Evolutionary conservation across 495 filamentous ascomycete species (phyloP).

Genomic region (Lichenothelia convexa): DNA sequence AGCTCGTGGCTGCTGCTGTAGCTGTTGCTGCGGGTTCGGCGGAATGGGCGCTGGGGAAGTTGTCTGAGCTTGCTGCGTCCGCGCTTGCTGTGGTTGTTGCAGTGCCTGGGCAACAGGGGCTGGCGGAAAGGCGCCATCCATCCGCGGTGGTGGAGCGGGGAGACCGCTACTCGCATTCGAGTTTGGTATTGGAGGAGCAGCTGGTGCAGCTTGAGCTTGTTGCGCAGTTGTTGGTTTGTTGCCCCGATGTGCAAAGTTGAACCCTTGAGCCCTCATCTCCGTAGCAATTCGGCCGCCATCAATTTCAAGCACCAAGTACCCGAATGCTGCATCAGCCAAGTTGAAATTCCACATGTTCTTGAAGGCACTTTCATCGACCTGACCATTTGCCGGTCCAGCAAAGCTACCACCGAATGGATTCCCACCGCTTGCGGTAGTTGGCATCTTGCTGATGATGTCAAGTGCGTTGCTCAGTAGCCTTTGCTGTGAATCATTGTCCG

Average conservation of each 20-base stretch:
- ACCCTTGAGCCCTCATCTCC: conserved; percentile 95
- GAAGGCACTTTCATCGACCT: conserved; percentile 96
- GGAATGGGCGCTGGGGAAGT: conserved; percentile 9
- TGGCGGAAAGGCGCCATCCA: conserved; percentile 26
- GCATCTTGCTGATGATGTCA: conserved; percentile 90
- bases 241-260: conserved; percentile 94
- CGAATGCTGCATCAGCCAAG: conserved; percentile 90
- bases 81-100: conserved; percentile 17
- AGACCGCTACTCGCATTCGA: not conserved
- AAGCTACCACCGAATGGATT: conserved; percentile 87
- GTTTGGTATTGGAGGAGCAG: conserved; percentile 21
- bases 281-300: conserved; percentile 90
- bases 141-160: conserved; percentile 21
- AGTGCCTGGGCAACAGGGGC: conserved; percentile 8
- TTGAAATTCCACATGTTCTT: conserved; percentile 99
- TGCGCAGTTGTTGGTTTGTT: conserved; percentile 32
- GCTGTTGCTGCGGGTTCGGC: conserved; percentile 10
- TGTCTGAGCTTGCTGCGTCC: conserved; percentile 15
- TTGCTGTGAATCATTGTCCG: conserved; percentile 82
- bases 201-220: conserved; percentile 32
- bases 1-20: conserved; percentile 11
- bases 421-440: conserved; percentile 75
- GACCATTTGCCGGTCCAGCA: conserved; percentile 56
- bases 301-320: conserved; percentile 84
- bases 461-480: conserved; percentile 76